Base-by-base conservation (phyloP, 2,329 filamentous ascomycete genomes). In the Arthrobotrys pseudoclavata region DNA sequence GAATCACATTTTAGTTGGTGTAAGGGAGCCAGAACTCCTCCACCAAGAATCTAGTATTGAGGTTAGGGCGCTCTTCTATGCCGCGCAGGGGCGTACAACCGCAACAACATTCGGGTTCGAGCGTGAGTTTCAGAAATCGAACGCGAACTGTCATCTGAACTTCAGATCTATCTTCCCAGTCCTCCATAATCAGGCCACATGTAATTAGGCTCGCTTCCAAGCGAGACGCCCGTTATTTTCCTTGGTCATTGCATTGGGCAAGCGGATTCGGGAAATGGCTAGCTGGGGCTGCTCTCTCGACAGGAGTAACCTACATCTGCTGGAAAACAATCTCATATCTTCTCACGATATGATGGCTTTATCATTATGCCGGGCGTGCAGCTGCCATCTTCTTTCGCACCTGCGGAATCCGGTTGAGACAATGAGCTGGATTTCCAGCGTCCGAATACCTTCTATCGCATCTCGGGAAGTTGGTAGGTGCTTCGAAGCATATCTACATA, bases 181-280 rank as follows among this genome's bases (percentile, higher is more conserved):
- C 61, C 50, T 31, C 50, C 31, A 52, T 74, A 50, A 69, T 69
- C 29, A 69, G 71, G 71, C 71, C 71, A 76, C 71, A 63, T 76
- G 63, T 76, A 42, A 55, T 69, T 53, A 42, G 26, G 42, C 47
- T 76, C 71, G 71, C 55, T 76, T 76, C 55, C 71, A 76, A 76
- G 64, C 71, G 71, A 76, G 71, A 69, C 48, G 57, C 62, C 63
- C 64, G 63, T 63, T 63, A 55, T 47, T 60, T 24, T 47, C 34
- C 63, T 55, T 55, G 53, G 45, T 40, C 45, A 57, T 69, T 22
- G 15, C 45, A 57, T 69, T 31, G 15, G 48, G 60, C 37, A 66
- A 66, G 69, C 64, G 40, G 69, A 57, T 72, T 72, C 69, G 60
- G 69, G 24, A 60, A 34, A 37, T 37, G 61, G 45, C 29, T 31